Base-by-base conservation (phyloP, 2,329 filamentous ascomycete species). In the Byssochlamys sp. region DNA sequence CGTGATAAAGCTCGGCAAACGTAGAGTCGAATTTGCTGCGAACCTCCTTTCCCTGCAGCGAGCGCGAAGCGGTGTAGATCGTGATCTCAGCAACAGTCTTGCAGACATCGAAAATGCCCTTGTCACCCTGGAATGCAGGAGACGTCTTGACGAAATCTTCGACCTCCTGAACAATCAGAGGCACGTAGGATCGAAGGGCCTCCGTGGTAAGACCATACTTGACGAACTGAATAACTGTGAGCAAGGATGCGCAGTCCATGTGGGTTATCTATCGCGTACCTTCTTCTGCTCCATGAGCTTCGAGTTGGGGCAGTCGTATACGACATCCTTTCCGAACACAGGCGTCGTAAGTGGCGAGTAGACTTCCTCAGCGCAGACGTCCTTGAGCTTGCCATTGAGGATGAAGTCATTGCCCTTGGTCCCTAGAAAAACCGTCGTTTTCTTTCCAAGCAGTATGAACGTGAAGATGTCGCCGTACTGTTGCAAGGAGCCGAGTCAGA, bases 251-350 rank as follows among this genome's bases (percentile, higher is more conserved):
- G 2, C 6, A 39, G 24, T 31, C 28, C 24, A 26, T 7, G n/a
- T 35, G 48, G 25, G 14, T 12, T 14, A 35, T 33, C 14, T 27
- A 27, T 14, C 27, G 53, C 54, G 58, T 69, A 89, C 87, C 83
- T 94, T 94, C 80, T 95, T 95, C 80, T 95, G 90, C 77, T 95
- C 90, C 89, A 95, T 95, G 68, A 95, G 82, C 77, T 95, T 95
- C 57, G 89, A 81, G 68, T 95, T 95, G 31, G 90, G 89, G 75
- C 90, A 95, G 73, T 95, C 90, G 69, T 95, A 95, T 49, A 95
- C 88, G 27, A 95, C 89, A 72, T 91, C 89, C 62, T 84, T 85
- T 62, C 90, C 90, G 69, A 95, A 95, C 4, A 86, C 82, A 5
- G 84, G 84, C 1, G 81, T 85, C 19, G 80, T 84, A 56, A 96